Conservation (phyloP, 2,329 filamentous ascomycete genomes). For the Aspergillus sp. region DNA sequence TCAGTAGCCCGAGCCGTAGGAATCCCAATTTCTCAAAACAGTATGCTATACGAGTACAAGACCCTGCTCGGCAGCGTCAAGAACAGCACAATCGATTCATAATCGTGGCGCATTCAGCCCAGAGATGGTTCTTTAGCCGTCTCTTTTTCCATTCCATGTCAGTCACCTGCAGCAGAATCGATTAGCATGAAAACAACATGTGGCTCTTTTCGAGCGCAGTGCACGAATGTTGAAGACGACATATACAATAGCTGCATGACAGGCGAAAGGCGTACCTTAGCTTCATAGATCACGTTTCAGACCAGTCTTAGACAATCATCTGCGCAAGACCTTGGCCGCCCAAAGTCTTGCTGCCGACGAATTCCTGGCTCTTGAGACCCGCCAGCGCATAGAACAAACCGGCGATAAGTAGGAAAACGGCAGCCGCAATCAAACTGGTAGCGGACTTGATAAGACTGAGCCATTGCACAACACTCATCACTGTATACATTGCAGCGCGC, state of each 20-base stretch:
- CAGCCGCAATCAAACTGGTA: slow-evolving; percentile 81
- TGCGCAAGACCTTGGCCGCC: slow-evolving; percentile 91
- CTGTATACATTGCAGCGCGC: slow-evolving; percentile 81
- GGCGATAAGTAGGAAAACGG: slow-evolving; percentile 75
- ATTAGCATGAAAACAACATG: not conserved
- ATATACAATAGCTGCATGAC: not conserved
- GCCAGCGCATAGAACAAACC: slow-evolving; percentile 70
- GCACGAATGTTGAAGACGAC: not conserved
- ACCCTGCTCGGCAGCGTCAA: slow-evolving; percentile 15
- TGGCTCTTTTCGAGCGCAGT: not conserved
- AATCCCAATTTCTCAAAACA: slow-evolving; percentile 12
- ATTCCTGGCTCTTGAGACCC: slow-evolving; percentile 48
- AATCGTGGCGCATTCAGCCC: slow-evolving; percentile 24
- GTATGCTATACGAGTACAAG: slow-evolving; percentile 25
- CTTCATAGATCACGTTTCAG: not conserved
- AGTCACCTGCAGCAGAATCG: not conserved
- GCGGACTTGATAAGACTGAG: slow-evolving; percentile 67
- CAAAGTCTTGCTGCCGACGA: slow-evolving; percentile 79
- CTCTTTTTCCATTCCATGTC: slow-evolving; percentile 3
- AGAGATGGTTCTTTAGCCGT: slow-evolving; percentile 10
- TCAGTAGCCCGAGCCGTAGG: slow-evolving; percentile 8
- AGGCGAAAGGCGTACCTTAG: not conserved
- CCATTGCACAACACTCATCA: slow-evolving; percentile 83
- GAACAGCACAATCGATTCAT: slow-evolving; percentile 24
- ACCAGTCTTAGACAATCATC: slow-evolving; percentile 77